phyloP scores from a whole-genome alignment of 2,329 filamentous ascomycete species.

The Neofusicoccum laricinum region DNA sequence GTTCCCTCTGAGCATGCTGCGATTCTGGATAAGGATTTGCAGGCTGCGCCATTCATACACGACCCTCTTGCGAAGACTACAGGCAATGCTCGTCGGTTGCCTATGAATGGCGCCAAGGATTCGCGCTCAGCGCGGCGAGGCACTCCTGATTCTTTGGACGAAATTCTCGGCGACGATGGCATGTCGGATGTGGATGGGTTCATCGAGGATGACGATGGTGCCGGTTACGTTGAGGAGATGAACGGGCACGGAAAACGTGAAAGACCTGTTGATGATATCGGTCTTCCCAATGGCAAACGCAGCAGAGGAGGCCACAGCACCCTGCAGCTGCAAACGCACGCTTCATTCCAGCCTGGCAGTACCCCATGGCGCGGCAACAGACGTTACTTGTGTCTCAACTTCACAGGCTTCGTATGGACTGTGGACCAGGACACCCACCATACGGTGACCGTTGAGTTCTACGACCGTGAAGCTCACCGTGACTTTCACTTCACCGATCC shows the following conservation, averaged over 20 bases:
- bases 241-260: slow-evolving; percentile 64
- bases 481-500: slow-evolving; percentile 98
- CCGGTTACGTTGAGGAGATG: slow-evolving; percentile 69
- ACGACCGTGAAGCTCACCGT: slow-evolving; percentile 85
- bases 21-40: slow-evolving; percentile 53
- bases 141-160: slow-evolving; percentile 76
- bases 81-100: slow-evolving; percentile 57
- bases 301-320: slow-evolving; percentile 46
- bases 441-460: slow-evolving; percentile 96
- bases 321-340: slow-evolving; percentile 68
- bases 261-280: slow-evolving; percentile 44
- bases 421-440: slow-evolving; percentile 86
- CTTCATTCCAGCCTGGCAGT: slow-evolving; percentile 86
- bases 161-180: slow-evolving; percentile 66
- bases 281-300: slow-evolving; percentile 47
- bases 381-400: slow-evolving; percentile 87
- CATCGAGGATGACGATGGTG: slow-evolving; percentile 91
- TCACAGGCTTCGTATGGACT: slow-evolving; percentile 95
- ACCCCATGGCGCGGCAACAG: slow-evolving; percentile 95
- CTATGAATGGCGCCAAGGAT: slow-evolving; percentile 53
- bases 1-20: slow-evolving; percentile 50
- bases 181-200: slow-evolving; percentile 71
- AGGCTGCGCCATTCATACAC: slow-evolving; percentile 82
- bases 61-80: slow-evolving; percentile 71
- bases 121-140: slow-evolving; percentile 54